Evolutionary conservation across 2,329 filamentous ascomycete species (phyloP).

Genomic region (Nigrospora oryzae): DNA sequence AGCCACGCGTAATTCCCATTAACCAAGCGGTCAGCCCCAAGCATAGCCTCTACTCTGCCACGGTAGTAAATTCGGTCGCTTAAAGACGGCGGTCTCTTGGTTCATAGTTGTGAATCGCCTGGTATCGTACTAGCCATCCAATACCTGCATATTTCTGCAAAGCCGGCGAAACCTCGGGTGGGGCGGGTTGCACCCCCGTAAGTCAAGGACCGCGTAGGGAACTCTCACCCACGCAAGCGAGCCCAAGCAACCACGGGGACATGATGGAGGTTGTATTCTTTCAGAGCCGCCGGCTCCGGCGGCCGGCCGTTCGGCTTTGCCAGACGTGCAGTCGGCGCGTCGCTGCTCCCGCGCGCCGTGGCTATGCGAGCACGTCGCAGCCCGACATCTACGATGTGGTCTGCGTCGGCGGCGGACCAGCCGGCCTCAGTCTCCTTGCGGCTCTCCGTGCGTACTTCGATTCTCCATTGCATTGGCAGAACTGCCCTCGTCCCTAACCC

Average conservation of each 20-base stretch:
- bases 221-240: not conserved
- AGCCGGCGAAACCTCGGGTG: not conserved
- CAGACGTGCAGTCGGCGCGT: conserved; percentile 33
- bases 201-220: too few species aligned
- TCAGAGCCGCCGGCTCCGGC: conserved; percentile 11
- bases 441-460: conserved; percentile 54
- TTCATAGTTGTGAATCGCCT: not conserved
- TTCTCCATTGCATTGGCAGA: not conserved
- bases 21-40: too few species aligned
- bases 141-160: not conserved
- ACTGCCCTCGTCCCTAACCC: too few species aligned
- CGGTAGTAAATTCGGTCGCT: too few species aligned
- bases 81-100: too few species aligned
- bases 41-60: too few species aligned
- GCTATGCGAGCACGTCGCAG: conserved; percentile 30
- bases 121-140: not conserved
- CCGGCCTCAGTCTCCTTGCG: conserved; percentile 74
- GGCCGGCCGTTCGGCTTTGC: conserved; percentile 25
- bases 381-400: conserved; percentile 88
- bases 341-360: conserved; percentile 25
- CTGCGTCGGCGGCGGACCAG: conserved; percentile 82
- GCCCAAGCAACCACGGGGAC: too few species aligned
- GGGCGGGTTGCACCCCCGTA: too few species aligned
- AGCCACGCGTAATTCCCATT: too few species aligned
- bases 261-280: conserved; percentile 16